Evolutionary conservation across 169 alveolate species (phyloP).

Genomic region (Plasmodium gallinaceum): DNA sequence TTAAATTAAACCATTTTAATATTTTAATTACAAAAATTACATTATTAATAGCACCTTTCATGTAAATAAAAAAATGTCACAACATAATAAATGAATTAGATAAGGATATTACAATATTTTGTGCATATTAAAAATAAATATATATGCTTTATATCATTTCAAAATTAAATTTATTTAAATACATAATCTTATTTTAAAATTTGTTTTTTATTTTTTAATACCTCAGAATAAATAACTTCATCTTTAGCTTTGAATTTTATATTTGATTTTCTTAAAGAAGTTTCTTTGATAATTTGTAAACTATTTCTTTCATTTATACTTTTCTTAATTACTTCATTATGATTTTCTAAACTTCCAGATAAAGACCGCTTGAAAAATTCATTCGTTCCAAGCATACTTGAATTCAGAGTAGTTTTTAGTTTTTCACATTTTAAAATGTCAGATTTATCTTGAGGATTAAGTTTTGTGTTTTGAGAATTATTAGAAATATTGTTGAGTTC

Average conservation of each 20-base stretch:
- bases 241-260: conserved; percentile 23
- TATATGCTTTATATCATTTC: not conserved
- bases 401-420: conserved; percentile 11
- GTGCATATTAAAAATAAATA: not conserved
- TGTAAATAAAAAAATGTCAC: too few species aligned
- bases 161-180: not conserved
- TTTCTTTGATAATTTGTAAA: not conserved
- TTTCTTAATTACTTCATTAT: conserved; percentile 28
- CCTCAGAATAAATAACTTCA: conserved; percentile 42
- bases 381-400: conserved; percentile 12
- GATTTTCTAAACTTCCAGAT: conserved; percentile 27
- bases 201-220: conserved; percentile 14
- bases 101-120: too few species aligned
- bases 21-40: too few species aligned
- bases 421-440: conserved; percentile 12
- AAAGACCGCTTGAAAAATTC: conserved; percentile 2
- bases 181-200: not conserved
- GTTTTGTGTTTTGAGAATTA: conserved; percentile 4
- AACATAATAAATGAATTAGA: too few species aligned
- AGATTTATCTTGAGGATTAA: conserved; percentile 13
- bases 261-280: conserved; percentile 40
- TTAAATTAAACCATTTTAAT: too few species aligned
- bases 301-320: conserved; percentile 14
- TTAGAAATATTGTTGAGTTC: conserved; percentile 18
- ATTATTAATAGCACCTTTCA: too few species aligned